Conservation (phyloP, 2,329 filamentous ascomycete genomes). For the Clarireedia sp. region DNA sequence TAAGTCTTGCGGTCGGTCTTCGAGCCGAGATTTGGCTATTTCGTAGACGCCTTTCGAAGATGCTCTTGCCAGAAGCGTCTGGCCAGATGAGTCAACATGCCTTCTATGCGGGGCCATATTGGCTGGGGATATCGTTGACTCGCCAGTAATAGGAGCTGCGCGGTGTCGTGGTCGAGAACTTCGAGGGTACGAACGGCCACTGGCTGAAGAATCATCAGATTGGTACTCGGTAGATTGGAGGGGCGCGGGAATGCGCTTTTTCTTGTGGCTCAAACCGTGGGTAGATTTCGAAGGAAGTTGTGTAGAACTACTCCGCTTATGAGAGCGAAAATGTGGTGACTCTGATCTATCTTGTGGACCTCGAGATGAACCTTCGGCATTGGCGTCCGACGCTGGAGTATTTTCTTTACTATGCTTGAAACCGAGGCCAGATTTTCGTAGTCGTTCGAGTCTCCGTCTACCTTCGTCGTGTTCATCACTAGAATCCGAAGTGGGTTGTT, state of each 20-base stretch:
- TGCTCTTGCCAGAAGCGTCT: slow-evolving; percentile 82
- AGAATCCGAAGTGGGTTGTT: slow-evolving; percentile 30
- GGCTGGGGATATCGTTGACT: slow-evolving; percentile 56
- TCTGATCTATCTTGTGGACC: slow-evolving; percentile 36
- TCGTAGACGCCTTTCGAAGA: slow-evolving; percentile 82
- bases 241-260: slow-evolving; percentile 52
- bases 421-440: slow-evolving; percentile 22
- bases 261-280: slow-evolving; percentile 51
- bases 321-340: slow-evolving; percentile 50
- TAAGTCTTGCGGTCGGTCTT: slow-evolving; percentile 77
- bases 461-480: slow-evolving; percentile 24
- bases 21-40: slow-evolving; percentile 57
- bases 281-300: slow-evolving; percentile 49
- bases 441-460: slow-evolving; percentile 15
- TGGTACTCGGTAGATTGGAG: slow-evolving; percentile 55
- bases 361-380: slow-evolving; percentile 3
- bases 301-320: slow-evolving; percentile 57
- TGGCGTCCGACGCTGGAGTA: slow-evolving; percentile 14
- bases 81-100: slow-evolving; percentile 83
- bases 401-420: slow-evolving; percentile 18
- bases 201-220: slow-evolving; percentile 58
- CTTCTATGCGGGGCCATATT: slow-evolving; percentile 71
- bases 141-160: slow-evolving; percentile 47
- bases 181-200: slow-evolving; percentile 51
- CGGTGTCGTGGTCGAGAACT: slow-evolving; percentile 50